phyloP scores from a whole-genome alignment of 2,329 filamentous ascomycete genomes.

The Diaporthe sp. region DNA sequence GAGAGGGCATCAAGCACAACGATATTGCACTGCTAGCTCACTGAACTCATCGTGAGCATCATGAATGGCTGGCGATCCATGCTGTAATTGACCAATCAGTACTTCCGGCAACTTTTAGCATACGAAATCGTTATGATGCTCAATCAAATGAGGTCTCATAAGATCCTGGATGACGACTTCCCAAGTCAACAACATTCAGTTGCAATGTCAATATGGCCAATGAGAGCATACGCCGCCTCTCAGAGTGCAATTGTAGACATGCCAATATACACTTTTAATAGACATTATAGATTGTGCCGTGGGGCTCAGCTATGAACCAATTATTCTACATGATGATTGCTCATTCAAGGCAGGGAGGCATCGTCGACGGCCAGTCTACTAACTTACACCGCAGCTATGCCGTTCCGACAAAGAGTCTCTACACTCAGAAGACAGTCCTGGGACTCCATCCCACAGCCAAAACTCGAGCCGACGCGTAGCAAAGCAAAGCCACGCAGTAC shows the following conservation, averaged over 20 bases:
- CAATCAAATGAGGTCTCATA: neutral
- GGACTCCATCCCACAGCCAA: conserved; percentile 54
- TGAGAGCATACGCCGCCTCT: neutral
- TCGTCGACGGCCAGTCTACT: no score
- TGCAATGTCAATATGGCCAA: neutral
- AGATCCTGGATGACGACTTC: neutral
- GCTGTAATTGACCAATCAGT: neutral
- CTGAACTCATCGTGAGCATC: neutral
- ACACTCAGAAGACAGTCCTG: conserved; percentile 47
- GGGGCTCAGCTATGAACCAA: conserved; percentile 1
- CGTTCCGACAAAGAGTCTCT: neutral
- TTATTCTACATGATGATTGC: neutral
- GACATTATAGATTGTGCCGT: neutral
- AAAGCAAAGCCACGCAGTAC: conserved; percentile 52
- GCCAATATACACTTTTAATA: neutral
- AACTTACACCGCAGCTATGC: neutral
- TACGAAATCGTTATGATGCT: neutral
- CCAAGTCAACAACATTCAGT: neutral
- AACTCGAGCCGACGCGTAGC: conserved; percentile 52
- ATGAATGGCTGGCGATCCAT: neutral
- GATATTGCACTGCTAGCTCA: neutral
- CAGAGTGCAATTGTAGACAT: no score
- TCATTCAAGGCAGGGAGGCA: no score
- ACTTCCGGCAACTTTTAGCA: no score
- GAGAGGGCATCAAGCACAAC: no score